Conservation (phyloP, 768 basidiomycete species). For the Podaxis sp. region DNA sequence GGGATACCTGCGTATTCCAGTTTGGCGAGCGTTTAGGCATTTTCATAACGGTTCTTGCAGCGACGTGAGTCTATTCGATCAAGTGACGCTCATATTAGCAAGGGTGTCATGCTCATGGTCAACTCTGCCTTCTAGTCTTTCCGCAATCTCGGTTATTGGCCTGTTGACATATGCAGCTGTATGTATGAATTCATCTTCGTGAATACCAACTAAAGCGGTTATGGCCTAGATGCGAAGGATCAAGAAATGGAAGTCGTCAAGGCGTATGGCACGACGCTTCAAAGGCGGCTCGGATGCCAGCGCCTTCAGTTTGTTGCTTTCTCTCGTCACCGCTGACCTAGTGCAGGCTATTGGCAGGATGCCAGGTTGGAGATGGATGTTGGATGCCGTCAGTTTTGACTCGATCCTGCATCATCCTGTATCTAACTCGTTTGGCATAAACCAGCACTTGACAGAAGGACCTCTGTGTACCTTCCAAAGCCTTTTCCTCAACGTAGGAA, state of each 20-base stretch:
- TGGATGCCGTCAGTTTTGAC: constrained; percentile 26
- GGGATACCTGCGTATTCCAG: constrained; percentile 10
- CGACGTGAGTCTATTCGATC: constrained; percentile 14
- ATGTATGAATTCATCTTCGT: too few relatives aligned
- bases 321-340: constrained; percentile 47
- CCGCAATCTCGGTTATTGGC: constrained; percentile 20
- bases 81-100: not conserved
- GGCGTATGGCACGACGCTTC: constrained; percentile 14
- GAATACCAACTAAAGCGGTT: constrained; percentile 13
- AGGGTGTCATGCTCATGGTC: not conserved
- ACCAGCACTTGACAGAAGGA: constrained; percentile 32
- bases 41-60: constrained; percentile 21
- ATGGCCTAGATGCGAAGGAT: constrained; percentile 19
- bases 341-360: constrained; percentile 45
- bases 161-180: constrained; percentile 22
- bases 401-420: not conserved
- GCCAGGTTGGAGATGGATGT: constrained; percentile 44
- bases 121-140: constrained; percentile 16
- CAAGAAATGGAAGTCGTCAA: constrained; percentile 18
- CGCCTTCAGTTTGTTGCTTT: constrained; percentile 43
- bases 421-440: not conserved
- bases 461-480: constrained; percentile 46
- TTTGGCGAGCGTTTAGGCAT: constrained; percentile 26
- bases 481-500: constrained; percentile 47
- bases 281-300: constrained; percentile 26